These are phyloP conservation scores for Microsporum canis DNA, from an alignment of 2,329 filamentous ascomycete species.

Conservation along the genomic window DNA sequence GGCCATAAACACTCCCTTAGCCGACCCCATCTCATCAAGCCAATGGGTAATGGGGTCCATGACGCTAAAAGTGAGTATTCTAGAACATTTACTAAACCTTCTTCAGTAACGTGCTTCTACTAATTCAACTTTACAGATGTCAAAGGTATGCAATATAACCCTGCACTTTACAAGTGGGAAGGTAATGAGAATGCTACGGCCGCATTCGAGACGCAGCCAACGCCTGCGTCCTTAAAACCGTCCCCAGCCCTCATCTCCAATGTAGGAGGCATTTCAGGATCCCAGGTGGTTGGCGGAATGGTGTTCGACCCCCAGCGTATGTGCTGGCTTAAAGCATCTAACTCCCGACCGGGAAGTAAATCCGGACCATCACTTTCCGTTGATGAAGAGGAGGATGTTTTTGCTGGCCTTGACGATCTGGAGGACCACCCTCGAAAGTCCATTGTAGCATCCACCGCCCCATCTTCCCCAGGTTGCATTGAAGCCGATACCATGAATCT, in stretches of 20 bases:
- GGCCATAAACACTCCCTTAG: conserved; percentile 20
- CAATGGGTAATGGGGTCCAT: conserved; percentile 59
- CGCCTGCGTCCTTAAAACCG: conserved; percentile 33
- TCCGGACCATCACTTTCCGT: conserved; percentile 43
- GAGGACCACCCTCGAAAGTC: conserved; percentile 48
- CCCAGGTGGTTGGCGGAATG: conserved; percentile 96
- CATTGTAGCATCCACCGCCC: conserved; percentile 9
- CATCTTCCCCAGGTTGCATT: conserved; percentile 11
- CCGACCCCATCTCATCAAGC: conserved; percentile 83
- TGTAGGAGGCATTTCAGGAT: conserved; percentile 69
- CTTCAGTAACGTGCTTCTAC: conserved; percentile 12
- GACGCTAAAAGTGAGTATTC: conserved; percentile 63
- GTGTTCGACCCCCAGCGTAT: conserved; percentile 94
- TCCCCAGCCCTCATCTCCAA: conserved; percentile 73
- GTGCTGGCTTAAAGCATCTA: conserved; percentile 83
- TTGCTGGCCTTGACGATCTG: conserved; percentile 87
- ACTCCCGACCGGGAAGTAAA: conserved; percentile 27
- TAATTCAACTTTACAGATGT: conserved; percentile 46
- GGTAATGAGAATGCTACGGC: conserved; percentile 81
- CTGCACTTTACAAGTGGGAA: conserved; percentile 78
- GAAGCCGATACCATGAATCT: conserved; percentile 23
- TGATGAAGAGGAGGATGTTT: conserved; percentile 79
- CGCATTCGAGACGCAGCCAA: conserved; percentile 57
- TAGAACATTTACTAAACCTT: not conserved
- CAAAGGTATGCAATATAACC: conserved; percentile 95